phyloP scores from a whole-genome alignment of 2,329 filamentous ascomycete genomes.

The Aspergillus sp. region DNA sequence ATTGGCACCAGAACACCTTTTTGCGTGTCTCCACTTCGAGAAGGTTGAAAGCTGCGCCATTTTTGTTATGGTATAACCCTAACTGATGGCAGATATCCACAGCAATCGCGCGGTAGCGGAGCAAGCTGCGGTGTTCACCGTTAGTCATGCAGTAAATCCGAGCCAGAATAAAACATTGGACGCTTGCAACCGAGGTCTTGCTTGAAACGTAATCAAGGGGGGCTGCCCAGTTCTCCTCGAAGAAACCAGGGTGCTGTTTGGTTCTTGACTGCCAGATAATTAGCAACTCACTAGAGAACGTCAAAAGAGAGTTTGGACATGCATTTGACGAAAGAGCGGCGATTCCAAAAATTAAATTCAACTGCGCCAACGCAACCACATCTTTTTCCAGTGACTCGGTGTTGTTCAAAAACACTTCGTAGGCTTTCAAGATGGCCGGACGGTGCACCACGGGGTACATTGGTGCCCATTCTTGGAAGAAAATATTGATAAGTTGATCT shows the following conservation, averaged over 20 bases:
- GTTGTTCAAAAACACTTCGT: constrained; percentile 80
- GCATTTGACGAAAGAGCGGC: constrained; percentile 68
- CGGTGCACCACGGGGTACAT: constrained; percentile 90
- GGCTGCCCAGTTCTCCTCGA: constrained; percentile 76
- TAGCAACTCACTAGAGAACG: constrained; percentile 2
- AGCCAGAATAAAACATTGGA: constrained; percentile 87
- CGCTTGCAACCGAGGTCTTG: constrained; percentile 76
- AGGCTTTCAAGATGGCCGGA: constrained; percentile 80
- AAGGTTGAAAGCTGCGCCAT: constrained; percentile 78
- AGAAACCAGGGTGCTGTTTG: constrained; percentile 56
- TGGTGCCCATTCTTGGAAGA: constrained; percentile 97
- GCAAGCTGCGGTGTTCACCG: constrained; percentile 78
- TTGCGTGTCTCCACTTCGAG: constrained; percentile 87
- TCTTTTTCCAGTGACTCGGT: constrained; percentile 70
- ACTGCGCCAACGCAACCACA: constrained; percentile 77
- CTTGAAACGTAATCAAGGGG: constrained; percentile 73
- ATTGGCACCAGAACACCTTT: constrained; percentile 96
- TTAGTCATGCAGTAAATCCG: constrained; percentile 85
- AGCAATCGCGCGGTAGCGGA: constrained; percentile 88
- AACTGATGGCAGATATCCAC: constrained; percentile 82
- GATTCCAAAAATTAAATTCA: constrained; percentile 91
- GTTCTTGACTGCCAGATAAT: constrained; percentile 48
- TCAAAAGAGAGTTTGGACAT: constrained; percentile 21
- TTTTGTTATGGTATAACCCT: constrained; percentile 87
- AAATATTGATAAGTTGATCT: constrained; percentile 92